A percentile compares a stretch with the other conserved stretches of the same genome.
Conservation (phyloP, 306 rosid species). For the Phaseolus lunatus region DNA sequence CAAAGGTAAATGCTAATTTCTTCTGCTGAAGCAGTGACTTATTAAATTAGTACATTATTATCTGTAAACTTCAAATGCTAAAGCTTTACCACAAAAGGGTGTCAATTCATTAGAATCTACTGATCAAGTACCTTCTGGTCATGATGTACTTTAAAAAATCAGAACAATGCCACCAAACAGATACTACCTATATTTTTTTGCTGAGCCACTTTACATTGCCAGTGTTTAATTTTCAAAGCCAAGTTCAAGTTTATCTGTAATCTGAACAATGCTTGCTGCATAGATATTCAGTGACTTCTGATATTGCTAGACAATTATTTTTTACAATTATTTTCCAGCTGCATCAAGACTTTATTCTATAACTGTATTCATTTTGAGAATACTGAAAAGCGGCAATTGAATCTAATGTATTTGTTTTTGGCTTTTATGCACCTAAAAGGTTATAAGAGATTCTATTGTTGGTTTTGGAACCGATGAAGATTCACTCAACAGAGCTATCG, state of each 20-base stretch:
- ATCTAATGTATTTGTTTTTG: not conserved
- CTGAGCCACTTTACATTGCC: not conserved
- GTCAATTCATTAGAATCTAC: no score
- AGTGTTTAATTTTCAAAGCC: not conserved
- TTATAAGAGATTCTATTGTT: constrained; percentile 63
- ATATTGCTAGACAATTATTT: not conserved
- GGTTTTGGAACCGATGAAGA: constrained; percentile 96
- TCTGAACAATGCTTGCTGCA: constrained; percentile 15
- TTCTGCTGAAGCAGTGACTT: constrained; percentile 8
- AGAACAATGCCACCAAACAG: not conserved
- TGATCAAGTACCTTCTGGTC: no score
- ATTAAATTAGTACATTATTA: constrained; percentile 5
- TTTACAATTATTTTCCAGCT: constrained; percentile 8
- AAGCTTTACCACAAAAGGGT: constrained; percentile 3
- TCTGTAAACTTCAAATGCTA: not conserved
- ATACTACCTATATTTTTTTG: not conserved
- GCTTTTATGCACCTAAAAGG: constrained; percentile 57
- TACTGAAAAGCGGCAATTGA: not conserved
- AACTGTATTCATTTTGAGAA: not conserved
- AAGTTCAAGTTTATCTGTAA: not conserved
- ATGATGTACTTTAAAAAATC: no score
- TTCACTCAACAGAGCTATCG: constrained; percentile 79
- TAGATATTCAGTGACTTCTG: not conserved
- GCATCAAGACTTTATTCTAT: not conserved
- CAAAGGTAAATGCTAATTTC: constrained; percentile 62